Evolutionary conservation across 805 yeast species (phyloP).

Genomic region (Ogataea minuta): DNA sequence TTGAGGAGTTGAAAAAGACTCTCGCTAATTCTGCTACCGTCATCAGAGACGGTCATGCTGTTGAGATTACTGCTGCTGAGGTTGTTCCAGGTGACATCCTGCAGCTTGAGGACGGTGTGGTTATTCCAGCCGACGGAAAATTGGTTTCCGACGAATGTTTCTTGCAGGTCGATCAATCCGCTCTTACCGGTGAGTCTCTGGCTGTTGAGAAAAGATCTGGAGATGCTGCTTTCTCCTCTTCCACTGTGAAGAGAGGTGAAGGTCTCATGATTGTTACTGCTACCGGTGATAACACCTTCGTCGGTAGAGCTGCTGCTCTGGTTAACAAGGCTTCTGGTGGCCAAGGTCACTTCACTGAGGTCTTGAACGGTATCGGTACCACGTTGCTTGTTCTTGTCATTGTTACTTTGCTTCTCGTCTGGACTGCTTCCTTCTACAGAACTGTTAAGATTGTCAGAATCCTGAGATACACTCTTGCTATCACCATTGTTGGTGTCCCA

Average conservation of each 20-base stretch:
- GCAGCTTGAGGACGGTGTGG: conserved; percentile 90
- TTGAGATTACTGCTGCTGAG: conserved; percentile 78
- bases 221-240: conserved; percentile 86
- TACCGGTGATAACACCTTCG: conserved; percentile 93
- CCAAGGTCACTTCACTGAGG: conserved; percentile 95
- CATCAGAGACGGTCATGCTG: conserved; percentile 74
- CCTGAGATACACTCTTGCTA: conserved; percentile 89
- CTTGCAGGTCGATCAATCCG: conserved; percentile 93
- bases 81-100: conserved; percentile 94
- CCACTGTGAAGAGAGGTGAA: conserved; percentile 95
- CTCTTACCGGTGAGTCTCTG: conserved; percentile 95
- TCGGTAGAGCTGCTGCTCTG: conserved; percentile 96
- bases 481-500: conserved; percentile 97
- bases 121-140: conserved; percentile 92
- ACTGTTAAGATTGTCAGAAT: conserved; percentile 81
- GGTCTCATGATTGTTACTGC: conserved; percentile 91
- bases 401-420: conserved; percentile 80
- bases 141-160: conserved; percentile 80
- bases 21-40: conserved; percentile 86
- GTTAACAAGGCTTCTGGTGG: conserved; percentile 94
- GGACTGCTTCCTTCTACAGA: conserved; percentile 95
- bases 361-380: conserved; percentile 96
- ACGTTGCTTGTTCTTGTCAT: conserved; percentile 85
- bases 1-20: conserved; percentile 93
- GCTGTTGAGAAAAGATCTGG: conserved; percentile 92